Evolutionary conservation across 805 yeast genomes (phyloP).

Genomic region (Brettanomyces custersianus): DNA sequence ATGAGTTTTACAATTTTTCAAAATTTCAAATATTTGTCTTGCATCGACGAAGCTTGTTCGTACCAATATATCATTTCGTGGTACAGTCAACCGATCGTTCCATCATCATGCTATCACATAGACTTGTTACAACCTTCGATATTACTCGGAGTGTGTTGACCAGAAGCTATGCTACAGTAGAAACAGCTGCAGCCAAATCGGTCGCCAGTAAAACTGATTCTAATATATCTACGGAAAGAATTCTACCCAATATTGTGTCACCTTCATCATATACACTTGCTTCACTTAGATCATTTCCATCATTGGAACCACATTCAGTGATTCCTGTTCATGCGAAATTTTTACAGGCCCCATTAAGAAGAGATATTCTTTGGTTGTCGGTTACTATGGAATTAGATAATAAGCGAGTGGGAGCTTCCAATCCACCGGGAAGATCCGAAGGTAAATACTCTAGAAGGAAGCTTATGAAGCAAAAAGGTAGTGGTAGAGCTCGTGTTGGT

Average conservation of each 20-base stretch:
- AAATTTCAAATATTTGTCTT: too few species aligned
- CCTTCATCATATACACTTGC: slow-evolving; percentile 73
- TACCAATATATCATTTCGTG: too few species aligned
- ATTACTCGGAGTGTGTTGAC: not conserved
- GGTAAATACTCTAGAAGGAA: slow-evolving; percentile 80
- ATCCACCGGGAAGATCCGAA: slow-evolving; percentile 80
- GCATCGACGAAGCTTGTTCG: too few species aligned
- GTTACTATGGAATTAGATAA: slow-evolving; percentile 87
- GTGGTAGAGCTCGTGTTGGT: slow-evolving; percentile 94
- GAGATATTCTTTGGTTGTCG: slow-evolving; percentile 91
- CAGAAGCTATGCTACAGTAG: slow-evolving; percentile 4
- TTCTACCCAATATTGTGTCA: slow-evolving; percentile 21
- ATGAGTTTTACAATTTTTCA: too few species aligned
- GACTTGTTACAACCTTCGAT: not conserved
- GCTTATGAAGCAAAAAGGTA: slow-evolving; percentile 82
- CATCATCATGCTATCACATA: not conserved
- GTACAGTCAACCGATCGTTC: too few species aligned
- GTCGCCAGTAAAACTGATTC: not conserved
- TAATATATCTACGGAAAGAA: not conserved
- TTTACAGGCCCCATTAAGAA: slow-evolving; percentile 67
- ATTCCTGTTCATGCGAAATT: slow-evolving; percentile 70
- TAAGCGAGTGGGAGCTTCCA: slow-evolving; percentile 80
- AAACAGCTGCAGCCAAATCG: slow-evolving; percentile 3
- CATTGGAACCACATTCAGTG: slow-evolving; percentile 73
- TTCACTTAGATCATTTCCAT: slow-evolving; percentile 77